Conservation (phyloP, 805 yeast genomes). For the Hanseniaspora lachancei region DNA sequence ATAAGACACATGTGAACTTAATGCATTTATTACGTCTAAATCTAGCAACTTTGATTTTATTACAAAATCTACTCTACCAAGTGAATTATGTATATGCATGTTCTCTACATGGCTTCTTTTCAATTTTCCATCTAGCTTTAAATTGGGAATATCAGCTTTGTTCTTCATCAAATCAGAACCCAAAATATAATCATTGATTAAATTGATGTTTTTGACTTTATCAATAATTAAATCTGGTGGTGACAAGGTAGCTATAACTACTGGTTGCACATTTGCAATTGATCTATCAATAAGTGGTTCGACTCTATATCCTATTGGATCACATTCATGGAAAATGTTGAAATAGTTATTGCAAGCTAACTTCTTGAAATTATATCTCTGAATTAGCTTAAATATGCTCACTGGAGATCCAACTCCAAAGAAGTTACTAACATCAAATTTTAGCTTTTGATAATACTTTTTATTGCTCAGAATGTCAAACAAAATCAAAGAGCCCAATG, state of each 20-base stretch:
- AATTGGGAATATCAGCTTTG: constrained; percentile 17
- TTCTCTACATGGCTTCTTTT: constrained; percentile 25
- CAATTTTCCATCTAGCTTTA: constrained; percentile 19
- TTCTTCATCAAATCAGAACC: constrained; percentile 13
- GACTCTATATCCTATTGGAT: constrained; percentile 77
- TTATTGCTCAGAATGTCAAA: constrained; percentile 51
- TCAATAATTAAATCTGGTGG: constrained; percentile 22
- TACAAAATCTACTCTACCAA: constrained; percentile 72
- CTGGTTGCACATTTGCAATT: constrained; percentile 21
- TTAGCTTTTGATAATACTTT: constrained; percentile 31
- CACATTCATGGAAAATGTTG: constrained; percentile 81
- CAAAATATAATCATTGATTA: constrained; percentile 14
- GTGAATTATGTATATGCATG: constrained; percentile 37
- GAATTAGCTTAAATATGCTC: constrained; percentile 70
- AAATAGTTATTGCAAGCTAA: constrained; percentile 45
- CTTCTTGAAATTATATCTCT: constrained; percentile 43
- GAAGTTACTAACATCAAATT: constrained; percentile 59
- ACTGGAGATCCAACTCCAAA: constrained; percentile 84
- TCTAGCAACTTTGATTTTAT: constrained; percentile 70
- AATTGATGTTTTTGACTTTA: constrained; percentile 16
- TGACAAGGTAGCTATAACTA: constrained; percentile 21
- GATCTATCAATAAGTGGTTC: constrained; percentile 56
- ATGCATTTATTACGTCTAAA: constrained; percentile 62
- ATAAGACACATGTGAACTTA: constrained; percentile 80
- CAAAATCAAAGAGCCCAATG: constrained; percentile 75